These are phyloP conservation scores for Laburnicola sp. DNA, from an alignment of 2,329 filamentous ascomycete genomes.

Conservation along the genomic window DNA sequence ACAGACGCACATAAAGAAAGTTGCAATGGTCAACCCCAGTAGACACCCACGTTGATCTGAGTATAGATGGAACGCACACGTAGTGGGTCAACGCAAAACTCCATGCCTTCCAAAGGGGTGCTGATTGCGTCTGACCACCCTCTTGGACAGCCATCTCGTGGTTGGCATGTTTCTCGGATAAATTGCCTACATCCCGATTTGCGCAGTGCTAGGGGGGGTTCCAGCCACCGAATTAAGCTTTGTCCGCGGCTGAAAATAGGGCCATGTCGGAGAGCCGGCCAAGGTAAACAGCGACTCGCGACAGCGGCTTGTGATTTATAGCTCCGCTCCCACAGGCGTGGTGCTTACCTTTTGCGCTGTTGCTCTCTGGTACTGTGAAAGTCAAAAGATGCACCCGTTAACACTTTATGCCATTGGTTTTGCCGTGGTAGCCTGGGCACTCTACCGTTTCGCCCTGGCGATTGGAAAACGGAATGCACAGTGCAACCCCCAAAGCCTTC, in stretches of 20 bases:
- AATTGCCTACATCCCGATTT: no score
- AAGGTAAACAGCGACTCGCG: constrained; percentile 1
- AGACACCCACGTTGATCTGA: not conserved
- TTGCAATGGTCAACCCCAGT: not conserved
- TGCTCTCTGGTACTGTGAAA: not conserved
- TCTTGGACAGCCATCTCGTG: no score
- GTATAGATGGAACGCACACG: not conserved
- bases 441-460: constrained; percentile 41
- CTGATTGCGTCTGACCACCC: no score
- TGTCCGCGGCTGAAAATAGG: not conserved
- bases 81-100: no score
- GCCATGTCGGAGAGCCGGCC: constrained; percentile 6
- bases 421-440: constrained; percentile 44
- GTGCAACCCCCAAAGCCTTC: constrained; percentile 42
- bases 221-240: not conserved
- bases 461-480: constrained; percentile 43
- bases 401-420: constrained; percentile 44
- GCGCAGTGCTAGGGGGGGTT: not conserved
- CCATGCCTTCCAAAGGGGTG: no score
- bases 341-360: constrained; percentile 1
- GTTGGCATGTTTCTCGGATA: no score
- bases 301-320: constrained; percentile 6
- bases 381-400: constrained; percentile 46
- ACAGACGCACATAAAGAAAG: no score
- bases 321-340: not conserved